Percentiles rank a stretch among this genome's conserved stretches.
phyloP scores from a whole-genome alignment of 192 early-diverging fungal species.

The Backusella mclennaniae region DNA sequence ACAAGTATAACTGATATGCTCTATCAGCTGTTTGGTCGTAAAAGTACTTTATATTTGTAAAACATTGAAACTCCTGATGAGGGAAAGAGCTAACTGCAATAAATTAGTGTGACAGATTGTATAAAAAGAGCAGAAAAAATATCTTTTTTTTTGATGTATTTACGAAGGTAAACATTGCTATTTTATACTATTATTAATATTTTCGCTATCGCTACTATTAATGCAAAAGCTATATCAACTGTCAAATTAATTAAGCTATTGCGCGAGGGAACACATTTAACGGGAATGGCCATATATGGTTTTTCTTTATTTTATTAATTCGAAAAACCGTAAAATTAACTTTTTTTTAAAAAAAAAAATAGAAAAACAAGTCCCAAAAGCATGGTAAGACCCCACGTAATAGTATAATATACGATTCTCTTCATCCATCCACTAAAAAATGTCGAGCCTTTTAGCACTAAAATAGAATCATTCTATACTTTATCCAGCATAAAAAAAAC shows the following conservation, averaged over 20 bases:
- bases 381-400: neutral
- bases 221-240: neutral
- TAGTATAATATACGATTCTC: neutral
- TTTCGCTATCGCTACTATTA: neutral
- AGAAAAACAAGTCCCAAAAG: neutral
- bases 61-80: neutral
- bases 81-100: neutral
- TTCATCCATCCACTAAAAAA: neutral
- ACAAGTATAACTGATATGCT: neutral
- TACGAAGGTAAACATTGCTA: neutral
- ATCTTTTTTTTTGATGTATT: neutral
- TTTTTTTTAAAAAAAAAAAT: neutral
- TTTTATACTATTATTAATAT: too few species aligned
- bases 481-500: neutral
- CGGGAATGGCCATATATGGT: neutral
- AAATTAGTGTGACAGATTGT: neutral
- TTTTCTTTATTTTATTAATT: neutral
- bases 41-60: neutral
- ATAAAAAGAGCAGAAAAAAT: neutral
- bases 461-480: neutral
- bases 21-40: neutral
- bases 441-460: neutral
- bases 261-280: neutral
- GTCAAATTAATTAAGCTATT: neutral
- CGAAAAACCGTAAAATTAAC: neutral